Conservation (phyloP, 2,329 filamentous ascomycete species). For the Alternaria solani region DNA sequence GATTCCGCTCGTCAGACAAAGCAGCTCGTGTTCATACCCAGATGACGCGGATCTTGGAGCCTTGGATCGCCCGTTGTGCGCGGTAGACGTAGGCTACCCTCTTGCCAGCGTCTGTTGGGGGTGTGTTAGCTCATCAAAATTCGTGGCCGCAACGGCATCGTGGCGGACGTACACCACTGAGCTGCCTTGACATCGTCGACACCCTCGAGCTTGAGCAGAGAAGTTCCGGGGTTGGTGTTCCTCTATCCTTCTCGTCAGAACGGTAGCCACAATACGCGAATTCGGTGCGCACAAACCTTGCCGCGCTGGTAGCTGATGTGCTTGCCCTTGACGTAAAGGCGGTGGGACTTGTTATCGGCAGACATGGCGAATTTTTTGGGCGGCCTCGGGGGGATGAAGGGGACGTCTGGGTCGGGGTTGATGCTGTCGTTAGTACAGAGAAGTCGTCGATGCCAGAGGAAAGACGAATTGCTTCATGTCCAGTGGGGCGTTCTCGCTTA, state of each 20-base stretch:
- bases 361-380: slow-evolving; percentile 48
- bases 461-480: slow-evolving; percentile 4
- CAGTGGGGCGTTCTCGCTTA: slow-evolving; percentile 9
- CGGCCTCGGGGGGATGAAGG: slow-evolving; percentile 33
- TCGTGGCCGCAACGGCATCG: slow-evolving; percentile 51
- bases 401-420: slow-evolving; percentile 39
- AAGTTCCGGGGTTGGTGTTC: slow-evolving; percentile 86
- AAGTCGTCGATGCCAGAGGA: slow-evolving; percentile 10
- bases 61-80: slow-evolving; percentile 90
- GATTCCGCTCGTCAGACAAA: not conserved
- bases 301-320: slow-evolving; percentile 91
- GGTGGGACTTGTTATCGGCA: slow-evolving; percentile 48
- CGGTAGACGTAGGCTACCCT: slow-evolving; percentile 77
- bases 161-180: slow-evolving; percentile 67
- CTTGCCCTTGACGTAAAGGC: slow-evolving; percentile 72
- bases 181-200: slow-evolving; percentile 90
- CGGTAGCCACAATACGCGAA: slow-evolving; percentile 12
- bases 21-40: slow-evolving; percentile 50
- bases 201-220: slow-evolving; percentile 98
- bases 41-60: slow-evolving; percentile 97
- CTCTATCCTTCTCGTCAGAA: slow-evolving; percentile 67
- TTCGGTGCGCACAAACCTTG: slow-evolving; percentile 26
- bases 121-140: not conserved
- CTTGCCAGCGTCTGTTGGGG: slow-evolving; percentile 2
- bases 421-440: slow-evolving; percentile 45